phyloP scores from a whole-genome alignment of 129 eudicot species.

The Cynara cardunculus region DNA sequence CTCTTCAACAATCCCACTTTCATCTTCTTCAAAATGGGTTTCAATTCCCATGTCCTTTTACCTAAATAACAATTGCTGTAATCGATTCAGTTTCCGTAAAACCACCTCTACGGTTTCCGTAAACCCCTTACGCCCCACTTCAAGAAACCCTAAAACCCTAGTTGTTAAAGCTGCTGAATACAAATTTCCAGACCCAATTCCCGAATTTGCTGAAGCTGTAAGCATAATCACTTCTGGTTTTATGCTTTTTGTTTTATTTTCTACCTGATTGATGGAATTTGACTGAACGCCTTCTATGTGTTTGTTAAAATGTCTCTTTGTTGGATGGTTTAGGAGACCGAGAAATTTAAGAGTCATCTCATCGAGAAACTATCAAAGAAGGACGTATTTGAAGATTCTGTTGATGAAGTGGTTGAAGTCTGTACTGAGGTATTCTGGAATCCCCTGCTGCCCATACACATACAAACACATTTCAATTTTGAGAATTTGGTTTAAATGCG shows the following conservation, averaged over 20 bases:
- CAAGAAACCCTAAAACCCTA: conserved; percentile 41
- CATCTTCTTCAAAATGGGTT: conserved; percentile 25
- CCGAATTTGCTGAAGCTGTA: conserved; percentile 87
- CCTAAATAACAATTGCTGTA: not conserved
- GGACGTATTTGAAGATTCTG: conserved; percentile 61
- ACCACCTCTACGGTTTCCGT: not conserved
- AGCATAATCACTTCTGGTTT: conserved; percentile 6
- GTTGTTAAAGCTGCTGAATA: conserved; percentile 80
- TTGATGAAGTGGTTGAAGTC: conserved; percentile 61
- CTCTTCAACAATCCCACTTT: conserved; percentile 19
- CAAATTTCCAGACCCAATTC: conserved; percentile 96
- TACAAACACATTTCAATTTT: not conserved
- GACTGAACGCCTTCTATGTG: conserved; percentile 1
- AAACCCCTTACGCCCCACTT: conserved; percentile 28
- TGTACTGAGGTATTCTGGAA: conserved; percentile 55
- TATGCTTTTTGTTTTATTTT: not conserved
- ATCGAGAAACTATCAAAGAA: conserved; percentile 56
- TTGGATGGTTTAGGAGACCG: conserved; percentile 54
- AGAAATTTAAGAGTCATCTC: conserved; percentile 56
- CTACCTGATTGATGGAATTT: not conserved
- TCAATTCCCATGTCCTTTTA: conserved; percentile 19
- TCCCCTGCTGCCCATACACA: not conserved
- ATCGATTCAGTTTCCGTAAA: conserved; percentile 13
- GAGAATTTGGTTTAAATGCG: not conserved
- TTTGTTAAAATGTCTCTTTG: conserved; percentile 17